A percentile compares a stretch with the other conserved stretches of the same genome.
Evolutionary conservation across 2,329 filamentous ascomycete genomes (phyloP).

Genomic region (Paradendryphiella salina): DNA sequence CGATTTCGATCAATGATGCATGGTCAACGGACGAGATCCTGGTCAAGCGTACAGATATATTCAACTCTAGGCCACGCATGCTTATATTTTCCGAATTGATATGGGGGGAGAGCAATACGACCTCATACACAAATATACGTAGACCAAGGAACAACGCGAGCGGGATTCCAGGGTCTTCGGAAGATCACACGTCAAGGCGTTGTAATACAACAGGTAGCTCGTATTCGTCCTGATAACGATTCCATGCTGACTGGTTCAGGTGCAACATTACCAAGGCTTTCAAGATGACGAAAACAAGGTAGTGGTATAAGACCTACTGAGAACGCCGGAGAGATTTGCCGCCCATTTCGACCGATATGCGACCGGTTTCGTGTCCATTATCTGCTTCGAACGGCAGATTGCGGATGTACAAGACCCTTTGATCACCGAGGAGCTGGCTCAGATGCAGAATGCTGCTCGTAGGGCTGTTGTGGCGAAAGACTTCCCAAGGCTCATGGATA

Average conservation of each 20-base stretch:
- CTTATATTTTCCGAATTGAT: conserved; percentile 51
- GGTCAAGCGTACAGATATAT: conserved; percentile 57
- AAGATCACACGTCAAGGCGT: conserved; percentile 43
- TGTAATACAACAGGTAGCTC: conserved; percentile 54
- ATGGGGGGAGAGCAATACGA: conserved; percentile 39
- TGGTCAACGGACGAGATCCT: conserved; percentile 58
- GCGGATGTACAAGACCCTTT: conserved; percentile 57
- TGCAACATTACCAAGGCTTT: conserved; percentile 56
- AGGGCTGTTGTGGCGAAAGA: conserved; percentile 54
- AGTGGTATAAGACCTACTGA: conserved; percentile 54
- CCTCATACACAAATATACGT: conserved; percentile 42
- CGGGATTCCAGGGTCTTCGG: conserved; percentile 36
- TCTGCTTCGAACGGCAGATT: conserved; percentile 60
- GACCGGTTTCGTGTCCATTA: conserved; percentile 59
- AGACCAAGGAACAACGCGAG: conserved; percentile 32
- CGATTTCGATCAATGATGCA: conserved; percentile 50
- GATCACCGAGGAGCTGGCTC: conserved; percentile 61
- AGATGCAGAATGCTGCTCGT: conserved; percentile 61
- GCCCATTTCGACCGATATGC: conserved; percentile 59
- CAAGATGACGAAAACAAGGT: conserved; percentile 63
- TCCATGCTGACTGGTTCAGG: not conserved
- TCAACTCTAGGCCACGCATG: conserved; percentile 55
- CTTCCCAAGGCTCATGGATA: conserved; percentile 63
- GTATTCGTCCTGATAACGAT: no score
- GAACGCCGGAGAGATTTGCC: conserved; percentile 54